Base-by-base conservation (phyloP, 768 basidiomycete genomes). In the Trametes coccinea region DNA sequence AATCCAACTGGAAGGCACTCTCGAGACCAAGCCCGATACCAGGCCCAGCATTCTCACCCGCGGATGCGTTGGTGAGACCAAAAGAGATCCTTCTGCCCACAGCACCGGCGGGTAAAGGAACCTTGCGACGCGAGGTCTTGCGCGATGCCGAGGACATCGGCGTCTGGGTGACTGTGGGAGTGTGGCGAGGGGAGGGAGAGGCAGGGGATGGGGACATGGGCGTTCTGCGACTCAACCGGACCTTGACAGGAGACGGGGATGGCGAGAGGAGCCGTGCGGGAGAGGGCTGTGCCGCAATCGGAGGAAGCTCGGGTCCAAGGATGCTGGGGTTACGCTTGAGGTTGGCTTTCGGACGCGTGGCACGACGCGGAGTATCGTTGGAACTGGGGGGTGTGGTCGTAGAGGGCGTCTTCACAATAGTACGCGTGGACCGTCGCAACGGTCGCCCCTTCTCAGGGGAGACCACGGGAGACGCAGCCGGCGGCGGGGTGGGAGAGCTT, bases 1-100 rank as follows among this genome's bases (percentile, higher is more conserved):
- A 88, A 13, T 76, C 79, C 73, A 89, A 73, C 66, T 88, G 86
- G 71, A 93, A 90, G 30, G 90, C 90, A 68, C 89, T 91, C 31
- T 82, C 90, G 52, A 92, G 72, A 58, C 76, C 76, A 47, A 72
- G 61, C 34, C 75, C 75, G 14, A 71, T 70, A 5, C 71, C 73
- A 41, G 74, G 72, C 56, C n/a, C 14, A 40, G 66, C 56, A 53
- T 78, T 74, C 17, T 75, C 70, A 60, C 78, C 76, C 33, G 71
- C 67, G 14, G 76, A 72, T 9, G 77, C 60, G 29, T 71, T 74
- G 37, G 84, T 64, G 46, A 78, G 84, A 14, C 86, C 83, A 68
- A 92, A 92, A 1, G 87, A 88, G 48, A 91, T 91, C 58, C 84
- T 73, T 56, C 72, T 61, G 83, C 77, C 37, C 78, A 85, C 30